phyloP scores from a whole-genome alignment of 2,329 filamentous ascomycete species.

The Penicillium thymicola region DNA sequence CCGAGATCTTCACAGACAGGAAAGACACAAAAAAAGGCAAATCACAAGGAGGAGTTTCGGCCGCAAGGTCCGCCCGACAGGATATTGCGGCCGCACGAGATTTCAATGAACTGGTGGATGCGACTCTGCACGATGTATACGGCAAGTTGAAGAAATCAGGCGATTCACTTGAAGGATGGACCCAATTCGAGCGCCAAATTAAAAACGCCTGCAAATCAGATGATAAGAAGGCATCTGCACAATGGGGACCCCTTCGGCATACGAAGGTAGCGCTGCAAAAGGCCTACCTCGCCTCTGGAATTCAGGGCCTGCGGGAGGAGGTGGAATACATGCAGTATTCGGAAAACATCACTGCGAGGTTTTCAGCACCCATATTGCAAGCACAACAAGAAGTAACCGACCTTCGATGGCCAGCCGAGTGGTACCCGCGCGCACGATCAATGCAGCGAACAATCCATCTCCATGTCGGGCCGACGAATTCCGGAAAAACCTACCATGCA shows the following conservation, averaged over 20 bases:
- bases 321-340: constrained; percentile 67
- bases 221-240: constrained; percentile 12
- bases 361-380: constrained; percentile 55
- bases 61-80: constrained; percentile 8
- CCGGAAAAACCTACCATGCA: constrained; percentile 95
- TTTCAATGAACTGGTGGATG: constrained; percentile 28
- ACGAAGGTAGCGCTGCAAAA: constrained; percentile 49
- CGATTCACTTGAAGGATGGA: constrained; percentile 24
- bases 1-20: not conserved
- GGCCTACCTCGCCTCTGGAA: constrained; percentile 56
- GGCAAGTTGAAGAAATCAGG: constrained; percentile 15
- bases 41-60: not conserved
- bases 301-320: constrained; percentile 53
- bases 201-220: constrained; percentile 31
- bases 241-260: constrained; percentile 21
- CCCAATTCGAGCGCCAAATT: constrained; percentile 31
- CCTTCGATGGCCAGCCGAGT: constrained; percentile 83
- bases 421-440: constrained; percentile 80
- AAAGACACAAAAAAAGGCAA: constrained; percentile 12
- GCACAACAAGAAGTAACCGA: constrained; percentile 70
- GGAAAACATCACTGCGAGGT: constrained; percentile 57
- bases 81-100: constrained; percentile 21
- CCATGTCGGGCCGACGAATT: constrained; percentile 96
- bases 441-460: constrained; percentile 82
- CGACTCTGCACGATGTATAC: constrained; percentile 27